These are phyloP conservation scores for Sporothrix schenckii DNA, from an alignment of 2,329 filamentous ascomycete species.

Conservation along the genomic window DNA sequence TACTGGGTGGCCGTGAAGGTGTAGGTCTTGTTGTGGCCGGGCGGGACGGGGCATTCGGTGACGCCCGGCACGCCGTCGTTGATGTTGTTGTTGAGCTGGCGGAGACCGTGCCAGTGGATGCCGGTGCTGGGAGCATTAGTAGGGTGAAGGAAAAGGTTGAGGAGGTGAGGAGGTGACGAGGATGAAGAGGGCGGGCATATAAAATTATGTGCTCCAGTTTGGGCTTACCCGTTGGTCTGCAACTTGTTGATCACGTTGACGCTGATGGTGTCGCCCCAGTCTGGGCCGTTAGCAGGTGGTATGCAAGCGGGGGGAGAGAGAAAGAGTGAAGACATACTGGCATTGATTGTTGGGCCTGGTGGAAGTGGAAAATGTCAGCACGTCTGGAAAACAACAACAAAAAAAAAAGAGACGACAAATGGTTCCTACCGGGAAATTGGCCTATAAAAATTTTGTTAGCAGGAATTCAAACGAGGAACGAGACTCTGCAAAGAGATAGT, in stretches of 20 bases:
- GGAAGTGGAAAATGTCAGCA: background rate
- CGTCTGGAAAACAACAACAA: background rate
- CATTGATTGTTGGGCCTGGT: slow-evolving; percentile 10
- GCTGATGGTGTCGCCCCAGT: slow-evolving; percentile 14
- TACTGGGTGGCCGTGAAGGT: slow-evolving; percentile 45
- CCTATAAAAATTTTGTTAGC: slow-evolving; percentile 12
- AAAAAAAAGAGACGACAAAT: background rate
- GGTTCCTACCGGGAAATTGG: slow-evolving; percentile 31
- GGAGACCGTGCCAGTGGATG: slow-evolving; percentile 54
- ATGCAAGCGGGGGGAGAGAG: background rate
- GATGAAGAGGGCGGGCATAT: background rate
- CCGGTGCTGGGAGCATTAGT: slow-evolving; percentile 41
- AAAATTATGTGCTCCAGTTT: background rate
- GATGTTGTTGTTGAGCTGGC: slow-evolving; percentile 49
- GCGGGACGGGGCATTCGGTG: slow-evolving; percentile 49
- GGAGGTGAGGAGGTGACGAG: too few species aligned
- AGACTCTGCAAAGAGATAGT: background rate
- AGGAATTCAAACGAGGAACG: background rate
- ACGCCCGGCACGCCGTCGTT: slow-evolving; percentile 52
- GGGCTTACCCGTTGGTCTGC: background rate
- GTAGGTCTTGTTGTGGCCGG: slow-evolving; percentile 43
- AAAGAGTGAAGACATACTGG: background rate
- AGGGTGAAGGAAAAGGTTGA: too few species aligned
- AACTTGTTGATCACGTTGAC: slow-evolving; percentile 9
- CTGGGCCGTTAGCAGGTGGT: background rate